A percentile compares a stretch with the other conserved stretches of the same genome.
Conservation (phyloP, 2,329 filamentous ascomycete genomes). For the Fusarium verrucosum region DNA sequence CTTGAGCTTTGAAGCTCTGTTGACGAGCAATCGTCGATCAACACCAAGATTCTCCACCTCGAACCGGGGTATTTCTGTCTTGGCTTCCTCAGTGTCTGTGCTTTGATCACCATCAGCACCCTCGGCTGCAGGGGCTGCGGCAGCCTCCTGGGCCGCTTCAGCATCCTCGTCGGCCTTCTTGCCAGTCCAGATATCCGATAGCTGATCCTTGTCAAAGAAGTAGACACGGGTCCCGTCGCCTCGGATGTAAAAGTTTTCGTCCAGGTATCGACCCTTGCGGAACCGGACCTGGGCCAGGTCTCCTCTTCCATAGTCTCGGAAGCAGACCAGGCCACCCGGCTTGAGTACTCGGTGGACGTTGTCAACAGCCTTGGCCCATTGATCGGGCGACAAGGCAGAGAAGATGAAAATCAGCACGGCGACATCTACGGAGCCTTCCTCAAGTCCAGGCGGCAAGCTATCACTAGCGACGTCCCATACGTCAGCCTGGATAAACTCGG, state of each 20-base stretch:
- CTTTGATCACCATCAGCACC: constrained; percentile 1
- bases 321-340: constrained; percentile 91
- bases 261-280: constrained; percentile 92
- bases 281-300: constrained; percentile 97
- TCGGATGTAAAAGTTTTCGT: constrained; percentile 96
- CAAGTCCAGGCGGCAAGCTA: constrained; percentile 78
- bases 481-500: constrained; percentile 80
- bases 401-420: constrained; percentile 98
- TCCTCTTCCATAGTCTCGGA: constrained; percentile 95
- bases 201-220: constrained; percentile 91
- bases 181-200: constrained; percentile 80
- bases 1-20: constrained; percentile 88
- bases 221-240: constrained; percentile 97
- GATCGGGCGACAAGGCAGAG: constrained; percentile 83
- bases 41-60: constrained; percentile 81
- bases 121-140: background rate
- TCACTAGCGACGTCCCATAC: constrained; percentile 90
- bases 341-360: constrained; percentile 88
- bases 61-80: constrained; percentile 58
- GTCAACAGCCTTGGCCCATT: constrained; percentile 83
- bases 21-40: constrained; percentile 90
- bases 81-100: constrained; percentile 27
- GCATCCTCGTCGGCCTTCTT: constrained; percentile 40
- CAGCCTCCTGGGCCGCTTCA: constrained; percentile 6
- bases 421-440: constrained; percentile 84